Evolutionary conservation across 495 filamentous ascomycete species (phyloP), one percentile per base, ranked within the genome.

Genomic region (Choiromyces venosus): DNA sequence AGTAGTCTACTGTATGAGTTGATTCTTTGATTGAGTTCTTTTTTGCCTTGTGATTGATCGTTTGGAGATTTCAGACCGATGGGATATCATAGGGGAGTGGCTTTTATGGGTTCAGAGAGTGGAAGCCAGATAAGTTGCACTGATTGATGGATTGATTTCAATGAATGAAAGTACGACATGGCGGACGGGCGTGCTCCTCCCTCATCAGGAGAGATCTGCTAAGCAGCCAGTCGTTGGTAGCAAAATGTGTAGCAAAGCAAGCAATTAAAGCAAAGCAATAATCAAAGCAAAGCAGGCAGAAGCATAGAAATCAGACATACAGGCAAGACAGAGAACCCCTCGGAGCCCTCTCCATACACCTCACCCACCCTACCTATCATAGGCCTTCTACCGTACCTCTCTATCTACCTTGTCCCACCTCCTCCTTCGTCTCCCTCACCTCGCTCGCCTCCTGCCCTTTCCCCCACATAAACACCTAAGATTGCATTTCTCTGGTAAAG

Each of bases 121-220:
- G n/a, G 25, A 29, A 29, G 52, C 6, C 10, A 29, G 52, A 61
- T 61, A 61, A 6, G 52, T 61, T 16, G 52, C 52, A 16, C 52
- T 61, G 25, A 61, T 61, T 61, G 46, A 56, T 56, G 4, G 52
- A 61, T 61, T 61, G 52, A n/a, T 25, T 14, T 61, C 25, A 33
- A 9, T 61, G 25, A 5, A 33, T 61, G 52, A 29, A 12, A 33
- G 52, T 29, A 29, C 52, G 25, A 61, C 52, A 61, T 61, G 52
- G 52, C 52, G 25, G 52, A 33, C 52, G 25, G 64, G 69, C 73
- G 69, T 73, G 73, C 74, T 76, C 75, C 72, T 76, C 71, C 65
- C 74, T 61, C 75, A 77, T 77, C 75, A 77, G 75, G 75, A 77
- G 75, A 77, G 52, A 61, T 61, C 52, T 29, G 52, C 25, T 29